A percentile compares a stretch with the other conserved stretches of the same genome.
Conservation (phyloP, 768 basidiomycete genomes). For the Coprinellus micaceus region DNA sequence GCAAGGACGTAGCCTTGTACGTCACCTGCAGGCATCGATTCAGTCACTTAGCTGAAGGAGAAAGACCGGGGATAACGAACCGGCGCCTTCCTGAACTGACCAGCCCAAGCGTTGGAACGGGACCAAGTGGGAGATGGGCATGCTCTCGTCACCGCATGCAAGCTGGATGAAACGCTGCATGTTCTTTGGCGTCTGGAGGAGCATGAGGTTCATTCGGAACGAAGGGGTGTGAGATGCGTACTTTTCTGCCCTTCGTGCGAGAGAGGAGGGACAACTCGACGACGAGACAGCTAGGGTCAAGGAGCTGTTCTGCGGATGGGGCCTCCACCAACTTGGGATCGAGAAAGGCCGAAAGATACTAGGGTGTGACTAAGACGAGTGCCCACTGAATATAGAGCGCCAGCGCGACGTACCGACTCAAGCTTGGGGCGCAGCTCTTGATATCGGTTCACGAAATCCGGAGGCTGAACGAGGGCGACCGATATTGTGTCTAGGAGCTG, state of each 20-base stretch:
- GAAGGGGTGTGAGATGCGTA: neutral
- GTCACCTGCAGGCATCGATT: neutral
- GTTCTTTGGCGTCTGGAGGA: neutral
- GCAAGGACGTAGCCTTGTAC: neutral
- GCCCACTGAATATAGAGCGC: too few relatives aligned
- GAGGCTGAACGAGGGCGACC: slow-evolving; percentile 28
- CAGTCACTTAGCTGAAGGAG: neutral
- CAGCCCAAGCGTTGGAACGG: slow-evolving; percentile 59
- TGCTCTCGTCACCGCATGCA: slow-evolving; percentile 10
- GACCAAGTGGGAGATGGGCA: slow-evolving; percentile 42
- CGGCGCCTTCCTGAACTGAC: slow-evolving; percentile 34
- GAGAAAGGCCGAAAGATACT: neutral
- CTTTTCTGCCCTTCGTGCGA: neutral
- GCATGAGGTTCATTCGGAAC: too few relatives aligned
- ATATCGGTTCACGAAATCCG: neutral
- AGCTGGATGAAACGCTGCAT: slow-evolving; percentile 1
- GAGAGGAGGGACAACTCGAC: neutral
- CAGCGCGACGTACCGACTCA: neutral
- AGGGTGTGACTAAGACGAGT: neutral
- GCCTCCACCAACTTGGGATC: neutral
- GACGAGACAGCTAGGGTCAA: neutral
- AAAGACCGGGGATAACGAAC: slow-evolving; percentile 30
- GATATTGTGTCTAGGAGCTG: slow-evolving; percentile 41
- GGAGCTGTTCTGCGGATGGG: neutral
- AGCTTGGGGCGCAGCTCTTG: neutral